Conservation (phyloP, 179 eudicot species). For the Patellifolia procumbens region DNA sequence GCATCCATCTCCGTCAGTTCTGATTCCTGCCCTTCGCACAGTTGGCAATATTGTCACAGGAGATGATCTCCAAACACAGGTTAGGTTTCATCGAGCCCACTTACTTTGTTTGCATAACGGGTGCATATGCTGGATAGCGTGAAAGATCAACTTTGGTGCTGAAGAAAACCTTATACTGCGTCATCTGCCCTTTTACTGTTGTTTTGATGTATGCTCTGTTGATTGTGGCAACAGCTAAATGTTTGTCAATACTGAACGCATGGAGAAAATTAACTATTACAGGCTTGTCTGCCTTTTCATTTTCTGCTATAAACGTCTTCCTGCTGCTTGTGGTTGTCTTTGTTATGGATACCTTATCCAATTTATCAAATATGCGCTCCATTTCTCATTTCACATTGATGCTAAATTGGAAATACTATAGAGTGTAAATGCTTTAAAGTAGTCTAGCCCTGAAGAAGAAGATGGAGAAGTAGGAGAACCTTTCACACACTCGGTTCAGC, state of each 20-base stretch:
- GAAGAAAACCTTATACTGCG: not conserved
- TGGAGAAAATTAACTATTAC: not conserved
- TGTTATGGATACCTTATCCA: not conserved
- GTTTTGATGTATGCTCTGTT: not conserved
- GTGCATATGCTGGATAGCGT: not conserved
- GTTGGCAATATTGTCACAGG: slow-evolving; percentile 91
- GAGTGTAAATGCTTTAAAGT: no score
- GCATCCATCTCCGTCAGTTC: slow-evolving; percentile 80
- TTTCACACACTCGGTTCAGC: no score
- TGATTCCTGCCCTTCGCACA: slow-evolving; percentile 84
- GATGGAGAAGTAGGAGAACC: no score
- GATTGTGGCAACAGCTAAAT: not conserved
- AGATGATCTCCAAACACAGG: slow-evolving; percentile 89
- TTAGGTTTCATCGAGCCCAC: slow-evolving; percentile 23
- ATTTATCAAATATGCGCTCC: not conserved
- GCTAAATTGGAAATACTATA: not conserved
- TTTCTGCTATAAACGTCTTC: not conserved
- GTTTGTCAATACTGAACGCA: not conserved
- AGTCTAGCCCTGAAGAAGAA: not conserved
- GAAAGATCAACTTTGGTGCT: not conserved
- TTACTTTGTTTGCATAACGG: not conserved
- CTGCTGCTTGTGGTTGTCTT: not conserved
- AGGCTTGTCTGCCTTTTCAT: not conserved
- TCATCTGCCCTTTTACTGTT: not conserved
- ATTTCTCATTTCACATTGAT: not conserved